phyloP scores from a whole-genome alignment of 1,139 yeast genomes.

The Candida gigantensis region DNA sequence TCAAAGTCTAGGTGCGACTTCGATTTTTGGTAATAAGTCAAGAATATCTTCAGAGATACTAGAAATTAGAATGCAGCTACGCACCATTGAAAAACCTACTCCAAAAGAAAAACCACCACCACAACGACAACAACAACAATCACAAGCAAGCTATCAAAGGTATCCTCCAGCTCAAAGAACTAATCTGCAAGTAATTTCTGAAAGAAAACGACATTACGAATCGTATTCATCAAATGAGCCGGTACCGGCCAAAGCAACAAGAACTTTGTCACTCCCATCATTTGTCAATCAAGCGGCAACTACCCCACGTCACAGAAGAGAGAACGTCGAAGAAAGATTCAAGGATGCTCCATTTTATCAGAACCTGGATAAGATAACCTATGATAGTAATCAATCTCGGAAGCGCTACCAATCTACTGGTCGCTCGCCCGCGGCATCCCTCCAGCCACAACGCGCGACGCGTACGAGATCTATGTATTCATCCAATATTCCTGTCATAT shows the following conservation, averaged over 20 bases:
- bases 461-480: conserved; percentile 48
- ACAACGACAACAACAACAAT: conserved; percentile 10
- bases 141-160: conserved; percentile 5
- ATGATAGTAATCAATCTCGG: conserved; percentile 30
- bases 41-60: conserved; percentile 54
- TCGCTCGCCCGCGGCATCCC: conserved; percentile 13
- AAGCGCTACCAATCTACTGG: conserved; percentile 9
- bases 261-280: conserved; percentile 64
- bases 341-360: conserved; percentile 48
- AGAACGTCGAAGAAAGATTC: conserved; percentile 47
- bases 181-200: conserved; percentile 6
- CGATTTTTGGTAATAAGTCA: conserved; percentile 45
- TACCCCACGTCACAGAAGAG: conserved; percentile 42
- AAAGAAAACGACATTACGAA: conserved; percentile 14
- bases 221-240: conserved; percentile 20
- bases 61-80: conserved; percentile 64
- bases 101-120: conserved; percentile 11
- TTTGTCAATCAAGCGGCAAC: conserved; percentile 46
- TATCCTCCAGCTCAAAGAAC: conserved; percentile 3
- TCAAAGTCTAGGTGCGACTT: conserved; percentile 61
- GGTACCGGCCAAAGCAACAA: conserved; percentile 56
- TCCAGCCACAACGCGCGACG: conserved; percentile 43
- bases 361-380: conserved; percentile 35
- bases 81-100: conserved; percentile 32
- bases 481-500: conserved; percentile 31